These are phyloP conservation scores for Pseudocercospora fuligena DNA, from an alignment of 2,329 filamentous ascomycete species.

Conservation along the genomic window DNA sequence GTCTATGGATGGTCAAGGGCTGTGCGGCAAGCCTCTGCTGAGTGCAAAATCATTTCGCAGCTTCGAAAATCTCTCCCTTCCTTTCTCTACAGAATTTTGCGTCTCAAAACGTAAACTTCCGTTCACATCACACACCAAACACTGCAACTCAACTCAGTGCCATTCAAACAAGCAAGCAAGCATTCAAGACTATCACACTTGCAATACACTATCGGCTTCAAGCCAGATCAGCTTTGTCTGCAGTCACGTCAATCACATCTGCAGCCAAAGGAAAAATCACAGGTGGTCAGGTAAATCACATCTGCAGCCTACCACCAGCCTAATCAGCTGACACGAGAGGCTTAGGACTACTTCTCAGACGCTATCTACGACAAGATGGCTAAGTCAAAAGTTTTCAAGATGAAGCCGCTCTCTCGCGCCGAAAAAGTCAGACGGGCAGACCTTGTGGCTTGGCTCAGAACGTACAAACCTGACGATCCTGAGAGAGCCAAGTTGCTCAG, in stretches of 20 bases:
- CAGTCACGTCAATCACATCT: background rate
- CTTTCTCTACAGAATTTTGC: background rate
- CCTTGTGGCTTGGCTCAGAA: background rate
- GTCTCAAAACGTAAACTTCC: background rate
- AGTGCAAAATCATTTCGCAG: background rate
- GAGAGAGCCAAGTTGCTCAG: background rate
- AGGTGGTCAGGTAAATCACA: background rate
- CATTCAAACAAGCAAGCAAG: background rate
- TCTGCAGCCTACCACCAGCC: background rate
- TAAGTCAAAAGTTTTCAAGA: background rate
- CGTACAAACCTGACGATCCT: background rate
- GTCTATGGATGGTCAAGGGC: background rate
- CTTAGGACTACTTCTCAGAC: background rate
- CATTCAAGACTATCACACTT: background rate
- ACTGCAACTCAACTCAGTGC: background rate
- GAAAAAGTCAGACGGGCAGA: background rate
- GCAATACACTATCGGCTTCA: background rate
- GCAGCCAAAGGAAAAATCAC: background rate
- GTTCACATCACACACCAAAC: background rate
- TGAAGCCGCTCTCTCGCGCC: background rate
- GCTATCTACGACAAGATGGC: background rate
- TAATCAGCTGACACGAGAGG: background rate
- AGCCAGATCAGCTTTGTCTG: background rate
- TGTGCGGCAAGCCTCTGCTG: background rate
- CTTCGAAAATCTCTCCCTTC: background rate